Percentiles rank a stretch among this genome's conserved stretches.
Conservation (phyloP, 2,329 filamentous ascomycete genomes). For the Penicillium sp. region DNA sequence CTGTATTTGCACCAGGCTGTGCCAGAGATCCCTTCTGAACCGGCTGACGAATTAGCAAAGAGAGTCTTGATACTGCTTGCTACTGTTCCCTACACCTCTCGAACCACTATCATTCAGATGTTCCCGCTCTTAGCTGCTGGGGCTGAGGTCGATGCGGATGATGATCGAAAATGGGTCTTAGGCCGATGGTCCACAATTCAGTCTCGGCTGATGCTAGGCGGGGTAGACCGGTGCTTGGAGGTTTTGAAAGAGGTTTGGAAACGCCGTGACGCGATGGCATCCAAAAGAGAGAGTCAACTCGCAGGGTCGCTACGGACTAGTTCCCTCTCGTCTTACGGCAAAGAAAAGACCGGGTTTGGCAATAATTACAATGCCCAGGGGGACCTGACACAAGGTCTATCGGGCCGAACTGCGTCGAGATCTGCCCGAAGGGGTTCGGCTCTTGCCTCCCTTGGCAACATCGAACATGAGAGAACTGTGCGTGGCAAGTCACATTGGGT, state of each 20-base stretch:
- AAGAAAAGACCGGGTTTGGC: background rate
- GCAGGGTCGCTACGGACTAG: background rate
- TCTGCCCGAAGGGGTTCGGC: constrained; percentile 28
- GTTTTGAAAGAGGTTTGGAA: constrained; percentile 65
- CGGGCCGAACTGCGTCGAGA: constrained; percentile 10
- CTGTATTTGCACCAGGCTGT: constrained; percentile 66
- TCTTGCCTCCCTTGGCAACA: constrained; percentile 39
- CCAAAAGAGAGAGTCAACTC: constrained; percentile 28
- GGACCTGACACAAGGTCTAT: constrained; percentile 13
- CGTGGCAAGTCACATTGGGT: constrained; percentile 65
- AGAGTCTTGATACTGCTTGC: constrained; percentile 60
- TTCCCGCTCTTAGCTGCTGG: constrained; percentile 66
- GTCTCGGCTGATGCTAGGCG: constrained; percentile 61
- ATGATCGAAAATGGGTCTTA: constrained; percentile 62
- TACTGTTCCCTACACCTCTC: constrained; percentile 59
- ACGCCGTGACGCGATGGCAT: constrained; percentile 55
- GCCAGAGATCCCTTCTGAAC: constrained; percentile 61
- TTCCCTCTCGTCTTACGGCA: background rate
- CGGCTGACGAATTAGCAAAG: constrained; percentile 57
- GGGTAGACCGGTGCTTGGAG: constrained; percentile 62
- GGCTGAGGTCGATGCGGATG: constrained; percentile 57
- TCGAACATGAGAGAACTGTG: constrained; percentile 61
- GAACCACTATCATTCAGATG: constrained; percentile 65
- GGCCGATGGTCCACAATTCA: constrained; percentile 61
- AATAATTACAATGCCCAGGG: constrained; percentile 22